Evolutionary conservation across 208 protist species (phyloP).

Genomic region (Leishmania tropica): DNA sequence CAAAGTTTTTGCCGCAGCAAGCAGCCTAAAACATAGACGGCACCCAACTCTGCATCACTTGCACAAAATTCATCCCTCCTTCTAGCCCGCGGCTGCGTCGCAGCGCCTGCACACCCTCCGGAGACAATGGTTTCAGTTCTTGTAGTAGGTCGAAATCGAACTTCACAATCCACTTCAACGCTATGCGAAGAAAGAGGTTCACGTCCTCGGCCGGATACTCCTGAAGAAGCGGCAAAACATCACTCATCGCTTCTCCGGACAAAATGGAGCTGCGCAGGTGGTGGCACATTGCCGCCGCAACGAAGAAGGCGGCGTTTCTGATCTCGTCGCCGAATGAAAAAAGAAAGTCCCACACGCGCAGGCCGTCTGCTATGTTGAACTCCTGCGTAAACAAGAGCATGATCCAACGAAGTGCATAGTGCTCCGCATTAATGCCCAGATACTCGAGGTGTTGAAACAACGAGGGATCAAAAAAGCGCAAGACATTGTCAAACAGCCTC

Average conservation of each 20-base stretch:
- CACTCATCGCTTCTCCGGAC: slow-evolving; percentile 30
- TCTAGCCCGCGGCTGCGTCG: slow-evolving; percentile 33
- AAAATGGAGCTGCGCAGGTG: slow-evolving; percentile 52
- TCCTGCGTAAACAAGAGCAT: slow-evolving; percentile 89
- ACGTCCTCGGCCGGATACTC: slow-evolving; percentile 58
- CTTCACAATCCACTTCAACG: slow-evolving; percentile 49
- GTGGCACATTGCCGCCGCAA: slow-evolving; percentile 63
- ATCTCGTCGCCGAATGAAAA: slow-evolving; percentile 75
- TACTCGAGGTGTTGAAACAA: slow-evolving; percentile 53
- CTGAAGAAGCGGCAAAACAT: slow-evolving; percentile 70
- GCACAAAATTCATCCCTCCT: slow-evolving; percentile 8
- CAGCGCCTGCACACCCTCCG: slow-evolving; percentile 37
- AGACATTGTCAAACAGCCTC: slow-evolving; percentile 59
- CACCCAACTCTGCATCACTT: slow-evolving; percentile 25
- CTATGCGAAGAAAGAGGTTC: slow-evolving; percentile 57
- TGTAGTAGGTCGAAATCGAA: slow-evolving; percentile 48
- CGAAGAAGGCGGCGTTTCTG: slow-evolving; percentile 46
- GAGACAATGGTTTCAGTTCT: slow-evolving; percentile 37
- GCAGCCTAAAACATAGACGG: slow-evolving; percentile 21
- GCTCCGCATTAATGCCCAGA: slow-evolving; percentile 51
- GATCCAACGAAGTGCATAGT: slow-evolving; percentile 87
- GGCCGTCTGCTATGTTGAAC: slow-evolving; percentile 73
- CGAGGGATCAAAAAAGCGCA: slow-evolving; percentile 64
- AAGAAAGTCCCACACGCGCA: slow-evolving; percentile 89
- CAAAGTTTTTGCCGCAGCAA: background rate